A percentile compares a stretch with the other conserved stretches of the same genome.
These are phyloP conservation scores for Ganoderma sinense DNA, from an alignment of 1,284 basidiomycete species.

Conservation along the genomic window DNA sequence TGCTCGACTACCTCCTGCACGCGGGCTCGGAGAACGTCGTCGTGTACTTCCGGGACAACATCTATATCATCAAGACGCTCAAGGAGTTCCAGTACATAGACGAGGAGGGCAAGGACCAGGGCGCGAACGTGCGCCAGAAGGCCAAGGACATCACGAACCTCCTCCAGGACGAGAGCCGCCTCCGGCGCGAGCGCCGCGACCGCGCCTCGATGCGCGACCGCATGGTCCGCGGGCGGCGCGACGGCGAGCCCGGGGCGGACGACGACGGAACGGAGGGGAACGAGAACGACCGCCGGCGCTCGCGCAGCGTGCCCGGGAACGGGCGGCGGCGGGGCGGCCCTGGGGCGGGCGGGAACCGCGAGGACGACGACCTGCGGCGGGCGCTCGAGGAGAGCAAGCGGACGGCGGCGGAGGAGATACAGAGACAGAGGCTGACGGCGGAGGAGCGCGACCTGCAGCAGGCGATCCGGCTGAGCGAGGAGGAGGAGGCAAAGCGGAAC, in stretches of 20 bases:
- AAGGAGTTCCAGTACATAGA: conserved; percentile 99
- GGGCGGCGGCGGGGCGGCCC: conserved; percentile 24
- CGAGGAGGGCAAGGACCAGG: conserved; percentile 96
- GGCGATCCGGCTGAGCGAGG: conserved; percentile 86
- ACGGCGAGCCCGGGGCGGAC: conserved; percentile 42
- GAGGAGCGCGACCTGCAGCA: conserved; percentile 85
- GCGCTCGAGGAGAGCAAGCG: conserved; percentile 92
- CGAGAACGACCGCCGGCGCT: conserved; percentile 49
- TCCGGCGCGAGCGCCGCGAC: conserved; percentile 86
- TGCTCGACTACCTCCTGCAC: conserved; percentile 97
- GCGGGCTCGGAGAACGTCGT: conserved; percentile 98
- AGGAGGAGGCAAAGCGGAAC: conserved; percentile 83
- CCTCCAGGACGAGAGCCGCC: conserved; percentile 87
- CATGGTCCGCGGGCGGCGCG: conserved; percentile 75
- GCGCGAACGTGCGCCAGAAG: conserved; percentile 98
- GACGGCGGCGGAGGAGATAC: conserved; percentile 79
- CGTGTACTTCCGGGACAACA: conserved; percentile 97
- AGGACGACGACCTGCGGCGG: conserved; percentile 83
- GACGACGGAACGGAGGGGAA: conserved; percentile 55
- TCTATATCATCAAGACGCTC: conserved; percentile 98
- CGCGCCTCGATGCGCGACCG: conserved; percentile 95
- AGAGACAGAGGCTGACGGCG: conserved; percentile 50
- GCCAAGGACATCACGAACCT: conserved; percentile 99
- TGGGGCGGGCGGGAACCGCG: conserved; percentile 47
- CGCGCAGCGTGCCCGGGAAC: conserved; percentile 45